Percentiles rank a stretch among this genome's conserved stretches.
Evolutionary conservation across 2,329 filamentous ascomycete species (phyloP).

Genomic region (Penicillium rolfsii): DNA sequence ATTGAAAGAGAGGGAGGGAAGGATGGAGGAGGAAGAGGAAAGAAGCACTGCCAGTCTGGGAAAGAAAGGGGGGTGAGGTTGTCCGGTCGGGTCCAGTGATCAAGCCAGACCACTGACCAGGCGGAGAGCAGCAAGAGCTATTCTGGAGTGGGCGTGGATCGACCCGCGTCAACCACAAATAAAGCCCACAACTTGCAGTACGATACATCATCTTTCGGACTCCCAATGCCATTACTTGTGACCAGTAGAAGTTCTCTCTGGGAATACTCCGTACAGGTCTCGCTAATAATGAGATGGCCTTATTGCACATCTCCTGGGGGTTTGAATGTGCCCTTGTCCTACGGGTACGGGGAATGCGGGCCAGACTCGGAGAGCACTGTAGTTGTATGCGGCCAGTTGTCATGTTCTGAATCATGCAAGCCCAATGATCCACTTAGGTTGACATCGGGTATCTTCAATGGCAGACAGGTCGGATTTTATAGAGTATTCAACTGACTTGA

Average conservation of each 20-base stretch:
- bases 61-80: conserved; percentile 38
- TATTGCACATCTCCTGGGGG: conserved; percentile 11
- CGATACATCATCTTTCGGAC: conserved; percentile 12
- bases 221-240: background rate
- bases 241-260: background rate
- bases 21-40: conserved; percentile 22
- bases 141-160: conserved; percentile 7
- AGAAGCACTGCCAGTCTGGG: conserved; percentile 31
- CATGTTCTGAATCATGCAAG: conserved; percentile 8
- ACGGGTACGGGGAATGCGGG: conserved; percentile 3
- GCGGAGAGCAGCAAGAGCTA: conserved; percentile 2
- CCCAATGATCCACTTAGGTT: background rate
- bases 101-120: conserved; percentile 7
- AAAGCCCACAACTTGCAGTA: background rate
- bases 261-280: background rate
- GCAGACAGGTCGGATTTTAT: background rate
- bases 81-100: conserved; percentile 28
- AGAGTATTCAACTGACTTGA: background rate
- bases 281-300: background rate
- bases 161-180: conserved; percentile 3
- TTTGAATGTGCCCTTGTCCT: background rate
- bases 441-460: background rate
- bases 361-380: background rate
- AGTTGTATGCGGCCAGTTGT: conserved; percentile 11
- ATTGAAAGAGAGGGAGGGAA: conserved; percentile 30